These are phyloP conservation scores for Fusarium equiseti DNA, from an alignment of 2,329 filamentous ascomycete genomes.

Conservation along the genomic window DNA sequence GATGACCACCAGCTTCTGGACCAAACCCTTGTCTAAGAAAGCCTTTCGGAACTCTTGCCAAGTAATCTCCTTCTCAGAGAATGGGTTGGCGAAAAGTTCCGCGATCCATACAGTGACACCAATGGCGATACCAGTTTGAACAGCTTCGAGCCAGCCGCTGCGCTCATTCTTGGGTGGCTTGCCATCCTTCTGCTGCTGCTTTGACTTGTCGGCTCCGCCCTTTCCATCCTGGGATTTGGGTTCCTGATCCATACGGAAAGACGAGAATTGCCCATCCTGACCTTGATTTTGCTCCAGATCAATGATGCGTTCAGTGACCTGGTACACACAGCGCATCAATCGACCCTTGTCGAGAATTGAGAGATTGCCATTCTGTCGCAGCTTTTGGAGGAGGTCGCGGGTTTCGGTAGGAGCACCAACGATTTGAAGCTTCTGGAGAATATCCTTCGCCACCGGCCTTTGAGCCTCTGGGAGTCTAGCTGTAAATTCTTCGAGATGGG, in stretches of 20 bases:
- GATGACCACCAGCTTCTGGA: conserved; percentile 90
- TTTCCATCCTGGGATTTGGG: conserved; percentile 43
- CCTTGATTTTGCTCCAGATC: conserved; percentile 46
- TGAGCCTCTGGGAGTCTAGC: conserved; percentile 73
- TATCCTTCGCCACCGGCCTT: conserved; percentile 67
- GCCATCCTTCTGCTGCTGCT: conserved; percentile 51
- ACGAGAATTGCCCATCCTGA: conserved; percentile 37
- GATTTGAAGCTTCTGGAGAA: conserved; percentile 72
- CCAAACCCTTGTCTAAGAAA: conserved; percentile 94
- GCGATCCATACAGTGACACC: conserved; percentile 68
- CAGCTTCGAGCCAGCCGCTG: conserved; percentile 53
- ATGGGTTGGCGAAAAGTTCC: conserved; percentile 55
- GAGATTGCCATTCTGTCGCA: conserved; percentile 68
- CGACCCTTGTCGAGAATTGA: conserved; percentile 55
- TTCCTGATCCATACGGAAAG: conserved; percentile 41
- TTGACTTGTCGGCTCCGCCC: conserved; percentile 40
- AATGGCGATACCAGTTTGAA: conserved; percentile 55
- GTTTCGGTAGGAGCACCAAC: conserved; percentile 78
- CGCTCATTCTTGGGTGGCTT: conserved; percentile 51
- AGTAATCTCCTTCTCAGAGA: conserved; percentile 80
- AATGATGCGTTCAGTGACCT: conserved; percentile 53
- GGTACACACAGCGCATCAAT: conserved; percentile 54
- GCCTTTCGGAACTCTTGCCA: conserved; percentile 97
- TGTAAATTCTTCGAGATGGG: conserved; percentile 70
- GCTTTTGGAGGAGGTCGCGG: conserved; percentile 66